A percentile compares a stretch with the other conserved stretches of the same genome.
These are phyloP conservation scores for Pythium aphanidermatum DNA, from an alignment of 352 stramenopile genomes.

Conservation along the genomic window DNA sequence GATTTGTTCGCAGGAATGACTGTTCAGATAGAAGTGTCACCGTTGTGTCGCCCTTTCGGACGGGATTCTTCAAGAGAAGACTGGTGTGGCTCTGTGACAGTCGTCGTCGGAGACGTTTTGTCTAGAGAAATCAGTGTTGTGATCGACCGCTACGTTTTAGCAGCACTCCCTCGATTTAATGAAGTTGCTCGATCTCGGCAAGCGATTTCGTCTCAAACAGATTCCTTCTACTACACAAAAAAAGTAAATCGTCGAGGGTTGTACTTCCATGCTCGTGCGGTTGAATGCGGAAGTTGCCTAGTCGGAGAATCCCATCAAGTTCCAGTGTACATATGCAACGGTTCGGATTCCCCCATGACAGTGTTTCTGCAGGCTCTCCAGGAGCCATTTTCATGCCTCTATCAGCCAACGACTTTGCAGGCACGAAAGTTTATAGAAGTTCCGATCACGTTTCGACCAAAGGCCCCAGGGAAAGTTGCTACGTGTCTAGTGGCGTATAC, in stretches of 20 bases:
- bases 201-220: slow-evolving; percentile 59
- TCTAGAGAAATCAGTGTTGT: slow-evolving; percentile 66
- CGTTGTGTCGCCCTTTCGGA: slow-evolving; percentile 48
- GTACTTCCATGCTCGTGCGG: slow-evolving; percentile 80
- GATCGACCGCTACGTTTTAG: slow-evolving; percentile 33
- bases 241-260: slow-evolving; percentile 59
- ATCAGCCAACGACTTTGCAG: slow-evolving; percentile 74
- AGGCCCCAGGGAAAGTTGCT: slow-evolving; percentile 72
- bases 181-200: slow-evolving; percentile 56
- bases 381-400: slow-evolving; percentile 68
- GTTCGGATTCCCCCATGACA: slow-evolving; percentile 69
- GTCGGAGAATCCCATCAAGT: slow-evolving; percentile 74
- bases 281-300: slow-evolving; percentile 71
- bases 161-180: slow-evolving; percentile 44
- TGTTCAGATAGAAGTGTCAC: slow-evolving; percentile 35
- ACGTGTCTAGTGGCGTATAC: slow-evolving; percentile 81
- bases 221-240: slow-evolving; percentile 86
- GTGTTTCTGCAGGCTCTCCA: slow-evolving; percentile 79
- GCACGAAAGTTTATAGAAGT: slow-evolving; percentile 83
- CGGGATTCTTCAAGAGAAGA: slow-evolving; percentile 16
- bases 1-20: slow-evolving; percentile 39
- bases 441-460: slow-evolving; percentile 64
- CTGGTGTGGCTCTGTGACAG: slow-evolving; percentile 59
- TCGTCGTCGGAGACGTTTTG: slow-evolving; percentile 41
- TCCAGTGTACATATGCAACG: slow-evolving; percentile 84